Evolutionary conservation across 257 asterid species (phyloP).

Genomic region (Salvia hispanica): DNA sequence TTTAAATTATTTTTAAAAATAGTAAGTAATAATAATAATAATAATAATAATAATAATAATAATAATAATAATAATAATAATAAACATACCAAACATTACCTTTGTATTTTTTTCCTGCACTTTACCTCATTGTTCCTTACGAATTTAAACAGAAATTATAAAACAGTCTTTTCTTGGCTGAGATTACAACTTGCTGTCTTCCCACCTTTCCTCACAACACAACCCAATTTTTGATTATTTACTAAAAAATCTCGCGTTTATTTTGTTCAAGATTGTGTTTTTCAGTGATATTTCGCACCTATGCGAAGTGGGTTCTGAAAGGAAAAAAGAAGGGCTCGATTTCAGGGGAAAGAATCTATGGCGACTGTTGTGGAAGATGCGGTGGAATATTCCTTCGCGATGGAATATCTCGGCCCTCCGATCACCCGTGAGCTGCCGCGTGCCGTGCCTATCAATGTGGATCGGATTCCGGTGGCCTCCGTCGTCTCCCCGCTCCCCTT

Average conservation of each 20-base stretch:
- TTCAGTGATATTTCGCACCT: slow-evolving; percentile 9
- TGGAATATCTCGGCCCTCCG: slow-evolving; percentile 94
- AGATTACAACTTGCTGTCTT: slow-evolving; percentile 24
- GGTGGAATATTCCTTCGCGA: slow-evolving; percentile 79
- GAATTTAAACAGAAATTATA: background rate
- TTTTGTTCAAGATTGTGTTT: slow-evolving; percentile 37
- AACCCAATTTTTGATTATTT: slow-evolving; percentile 35
- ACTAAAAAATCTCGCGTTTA: slow-evolving; percentile 20
- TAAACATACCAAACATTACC: no score
- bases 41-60: no score
- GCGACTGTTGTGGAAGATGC: slow-evolving; percentile 63
- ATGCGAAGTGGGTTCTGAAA: slow-evolving; percentile 38
- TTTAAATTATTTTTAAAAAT: no score
- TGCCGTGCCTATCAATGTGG: slow-evolving; percentile 90
- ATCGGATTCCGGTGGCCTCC: slow-evolving; percentile 93
- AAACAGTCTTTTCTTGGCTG: background rate
- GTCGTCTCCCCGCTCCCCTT: slow-evolving; percentile 73
- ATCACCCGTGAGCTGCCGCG: slow-evolving; percentile 85
- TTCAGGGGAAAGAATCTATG: slow-evolving; percentile 43
- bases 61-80: no score
- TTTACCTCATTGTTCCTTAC: slow-evolving; percentile 35
- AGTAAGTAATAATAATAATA: no score
- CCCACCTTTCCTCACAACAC: slow-evolving; percentile 15
- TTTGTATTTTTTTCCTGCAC: slow-evolving; percentile 48
- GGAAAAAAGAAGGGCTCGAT: slow-evolving; percentile 21